Conservation (phyloP, 192 early-diverging fungal species). For the Coemansia sp. region DNA sequence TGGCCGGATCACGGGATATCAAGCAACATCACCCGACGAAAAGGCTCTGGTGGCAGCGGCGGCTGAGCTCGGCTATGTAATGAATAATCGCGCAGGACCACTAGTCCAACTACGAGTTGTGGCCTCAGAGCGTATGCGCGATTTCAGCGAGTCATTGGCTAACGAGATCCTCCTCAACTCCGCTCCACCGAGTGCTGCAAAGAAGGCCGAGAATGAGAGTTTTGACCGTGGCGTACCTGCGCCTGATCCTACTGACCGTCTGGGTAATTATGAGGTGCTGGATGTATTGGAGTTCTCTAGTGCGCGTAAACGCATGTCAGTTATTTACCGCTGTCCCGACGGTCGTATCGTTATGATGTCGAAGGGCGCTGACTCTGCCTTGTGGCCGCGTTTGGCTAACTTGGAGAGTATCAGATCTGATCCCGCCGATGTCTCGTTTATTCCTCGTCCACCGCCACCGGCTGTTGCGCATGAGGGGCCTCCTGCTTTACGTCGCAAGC, state of each 20-base stretch:
- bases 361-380: conserved; percentile 92
- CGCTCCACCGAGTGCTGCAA: neutral
- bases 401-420: conserved; percentile 26
- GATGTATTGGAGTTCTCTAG: conserved; percentile 84
- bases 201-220: conserved; percentile 33
- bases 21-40: conserved; percentile 84
- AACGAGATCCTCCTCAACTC: neutral
- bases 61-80: conserved; percentile 71
- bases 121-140: conserved; percentile 50
- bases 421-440: conserved; percentile 23
- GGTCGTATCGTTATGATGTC: conserved; percentile 78
- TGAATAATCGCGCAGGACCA: conserved; percentile 61
- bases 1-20: conserved; percentile 69
- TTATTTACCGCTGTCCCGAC: conserved; percentile 72
- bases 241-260: conserved; percentile 38
- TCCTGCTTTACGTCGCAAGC: conserved; percentile 23
- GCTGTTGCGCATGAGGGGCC: neutral
- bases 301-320: conserved; percentile 88
- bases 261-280: conserved; percentile 62
- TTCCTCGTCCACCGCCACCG: conserved; percentile 30
- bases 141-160: conserved; percentile 29
- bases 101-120: conserved; percentile 56
- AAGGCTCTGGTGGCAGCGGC: conserved; percentile 81
- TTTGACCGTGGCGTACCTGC: conserved; percentile 59
- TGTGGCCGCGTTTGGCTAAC: conserved; percentile 65